phyloP scores from a whole-genome alignment of 805 yeast species.

The Wickerhamomyces sydowiorum region DNA sequence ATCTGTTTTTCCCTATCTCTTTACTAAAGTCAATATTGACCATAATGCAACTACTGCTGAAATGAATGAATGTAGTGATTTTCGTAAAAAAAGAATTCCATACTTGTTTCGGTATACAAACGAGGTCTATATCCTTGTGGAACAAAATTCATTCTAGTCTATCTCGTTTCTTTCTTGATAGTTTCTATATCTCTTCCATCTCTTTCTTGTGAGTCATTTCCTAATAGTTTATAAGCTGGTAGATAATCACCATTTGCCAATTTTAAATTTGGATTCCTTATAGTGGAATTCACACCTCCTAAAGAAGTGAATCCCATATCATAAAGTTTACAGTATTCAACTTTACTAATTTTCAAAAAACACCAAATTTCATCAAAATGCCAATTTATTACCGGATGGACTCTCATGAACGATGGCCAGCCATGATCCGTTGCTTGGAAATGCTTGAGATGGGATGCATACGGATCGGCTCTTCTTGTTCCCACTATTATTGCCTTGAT shows the following conservation, averaged over 20 bases:
- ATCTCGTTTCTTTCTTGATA: neutral
- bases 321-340: constrained; percentile 71
- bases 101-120: no score
- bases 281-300: constrained; percentile 72
- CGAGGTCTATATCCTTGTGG: no score
- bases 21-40: no score
- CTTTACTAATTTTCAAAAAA: constrained; percentile 53
- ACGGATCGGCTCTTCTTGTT: constrained; percentile 83
- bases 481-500: constrained; percentile 83
- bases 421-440: constrained; percentile 79
- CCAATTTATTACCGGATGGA: constrained; percentile 92
- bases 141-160: no score
- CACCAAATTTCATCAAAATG: constrained; percentile 80
- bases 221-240: constrained; percentile 56
- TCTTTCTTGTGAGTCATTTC: constrained; percentile 52
- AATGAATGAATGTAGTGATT: no score
- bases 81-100: no score
- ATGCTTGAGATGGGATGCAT: constrained; percentile 49
- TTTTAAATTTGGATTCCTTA: constrained; percentile 59
- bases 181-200: constrained; percentile 24
- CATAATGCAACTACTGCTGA: no score
- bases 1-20: no score
- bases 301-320: constrained; percentile 84
- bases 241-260: constrained; percentile 24
- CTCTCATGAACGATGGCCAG: constrained; percentile 84